Evolutionary conservation across 345 rosid species (phyloP).

Genomic region (Triadica sebifera): DNA sequence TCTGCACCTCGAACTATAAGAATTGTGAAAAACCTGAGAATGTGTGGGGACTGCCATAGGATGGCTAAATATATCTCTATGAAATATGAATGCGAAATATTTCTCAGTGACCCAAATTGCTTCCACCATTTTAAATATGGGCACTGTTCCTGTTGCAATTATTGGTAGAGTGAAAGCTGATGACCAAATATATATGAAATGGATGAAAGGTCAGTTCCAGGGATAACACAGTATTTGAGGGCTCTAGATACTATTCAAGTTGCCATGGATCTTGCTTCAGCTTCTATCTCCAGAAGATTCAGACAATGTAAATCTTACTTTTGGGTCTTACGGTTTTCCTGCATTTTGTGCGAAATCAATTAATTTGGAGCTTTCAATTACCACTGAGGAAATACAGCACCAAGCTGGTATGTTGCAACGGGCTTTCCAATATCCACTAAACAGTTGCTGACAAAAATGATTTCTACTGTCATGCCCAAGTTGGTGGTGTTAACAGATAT

Average conservation of each 20-base stretch:
- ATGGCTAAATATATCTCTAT: conserved; percentile 24
- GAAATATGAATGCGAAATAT: conserved; percentile 25
- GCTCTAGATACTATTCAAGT: conserved; percentile 3
- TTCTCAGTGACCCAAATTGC: conserved; percentile 17
- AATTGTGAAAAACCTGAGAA: conserved; percentile 22
- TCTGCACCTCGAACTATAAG: conserved; percentile 23
- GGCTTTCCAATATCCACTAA: not conserved
- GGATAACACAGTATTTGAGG: too few relatives aligned
- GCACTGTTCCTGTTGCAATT: conserved; percentile 22
- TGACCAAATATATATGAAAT: not conserved
- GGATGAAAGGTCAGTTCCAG: too few relatives aligned
- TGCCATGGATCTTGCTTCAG: not conserved
- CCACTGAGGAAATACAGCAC: too few relatives aligned
- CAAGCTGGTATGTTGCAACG: not conserved
- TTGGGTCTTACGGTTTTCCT: not conserved
- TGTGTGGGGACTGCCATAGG: conserved; percentile 24
- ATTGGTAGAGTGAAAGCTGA: conserved; percentile 27
- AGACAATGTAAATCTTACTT: not conserved
- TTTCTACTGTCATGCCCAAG: not conserved
- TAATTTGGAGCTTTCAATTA: not conserved
- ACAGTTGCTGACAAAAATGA: not conserved
- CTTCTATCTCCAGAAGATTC: conserved; percentile 2
- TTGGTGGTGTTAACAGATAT: not conserved
- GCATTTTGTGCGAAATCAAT: not conserved
- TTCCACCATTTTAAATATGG: conserved; percentile 30